phyloP scores from a whole-genome alignment of 495 filamentous ascomycete species.

The Poronia punctata region DNA sequence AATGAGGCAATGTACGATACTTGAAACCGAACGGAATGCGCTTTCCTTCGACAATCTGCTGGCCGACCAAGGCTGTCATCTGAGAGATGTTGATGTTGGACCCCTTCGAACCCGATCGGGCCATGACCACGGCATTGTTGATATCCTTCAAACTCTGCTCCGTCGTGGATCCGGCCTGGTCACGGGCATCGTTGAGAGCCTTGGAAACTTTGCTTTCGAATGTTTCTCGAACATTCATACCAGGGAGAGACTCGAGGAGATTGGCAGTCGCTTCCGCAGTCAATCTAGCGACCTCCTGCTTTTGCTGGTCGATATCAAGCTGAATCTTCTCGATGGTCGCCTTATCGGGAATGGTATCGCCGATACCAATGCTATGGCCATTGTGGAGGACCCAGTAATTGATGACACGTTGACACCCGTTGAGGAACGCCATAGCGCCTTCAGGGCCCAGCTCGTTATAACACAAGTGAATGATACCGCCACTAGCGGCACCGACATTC shows the following conservation, averaged over 20 bases:
- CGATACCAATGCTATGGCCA: constrained; percentile 96
- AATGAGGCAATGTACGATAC: constrained; percentile 93
- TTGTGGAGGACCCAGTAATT: constrained; percentile 98
- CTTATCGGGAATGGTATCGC: constrained; percentile 90
- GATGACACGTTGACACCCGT: constrained; percentile 84
- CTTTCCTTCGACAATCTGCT: constrained; percentile 96
- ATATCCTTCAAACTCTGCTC: constrained; percentile 86
- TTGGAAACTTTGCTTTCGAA: constrained; percentile 95
- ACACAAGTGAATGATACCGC: constrained; percentile 90
- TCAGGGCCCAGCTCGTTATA: constrained; percentile 86
- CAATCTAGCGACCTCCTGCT: constrained; percentile 66
- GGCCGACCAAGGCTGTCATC: constrained; percentile 95
- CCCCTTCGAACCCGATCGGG: constrained; percentile 91
- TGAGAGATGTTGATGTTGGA: constrained; percentile 98
- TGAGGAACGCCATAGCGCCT: constrained; percentile 90
- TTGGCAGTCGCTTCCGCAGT: constrained; percentile 76
- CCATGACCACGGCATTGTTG: constrained; percentile 96
- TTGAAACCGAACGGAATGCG: constrained; percentile 99
- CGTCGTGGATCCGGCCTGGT: constrained; percentile 86
- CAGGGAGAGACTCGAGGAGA: constrained; percentile 77
- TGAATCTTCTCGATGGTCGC: constrained; percentile 77
- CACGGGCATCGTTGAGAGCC: constrained; percentile 89
- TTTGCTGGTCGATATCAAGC: constrained; percentile 66
- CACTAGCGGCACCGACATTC: constrained; percentile 77
- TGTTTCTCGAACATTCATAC: constrained; percentile 97